phyloP scores from a whole-genome alignment of 306 rosid species.

The Rosa lucieae region DNA sequence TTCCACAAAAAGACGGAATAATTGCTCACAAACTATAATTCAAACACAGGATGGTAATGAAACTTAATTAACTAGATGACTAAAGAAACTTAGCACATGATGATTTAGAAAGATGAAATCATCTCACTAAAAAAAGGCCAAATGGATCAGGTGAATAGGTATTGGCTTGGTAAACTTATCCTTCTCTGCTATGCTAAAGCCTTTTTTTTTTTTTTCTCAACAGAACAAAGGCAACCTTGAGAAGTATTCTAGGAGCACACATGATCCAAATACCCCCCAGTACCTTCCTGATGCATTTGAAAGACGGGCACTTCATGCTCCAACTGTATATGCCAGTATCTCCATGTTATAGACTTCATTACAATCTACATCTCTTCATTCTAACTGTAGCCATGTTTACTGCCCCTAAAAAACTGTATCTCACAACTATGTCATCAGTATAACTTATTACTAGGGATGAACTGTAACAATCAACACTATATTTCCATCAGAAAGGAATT shows the following conservation, averaged over 20 bases:
- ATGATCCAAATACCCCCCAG: neutral
- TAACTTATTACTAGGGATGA: neutral
- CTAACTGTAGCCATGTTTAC: neutral
- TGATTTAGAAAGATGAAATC: neutral
- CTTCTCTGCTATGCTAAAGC: neutral
- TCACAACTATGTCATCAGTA: neutral
- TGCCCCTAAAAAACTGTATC: neutral
- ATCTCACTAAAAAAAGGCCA: neutral
- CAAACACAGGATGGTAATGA: neutral
- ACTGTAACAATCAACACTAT: neutral
- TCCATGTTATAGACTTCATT: neutral
- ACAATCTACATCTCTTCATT: constrained; percentile 13
- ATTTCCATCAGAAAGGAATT: neutral
- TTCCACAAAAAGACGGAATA: neutral
- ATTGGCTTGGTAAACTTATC: neutral
- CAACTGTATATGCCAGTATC: neutral
- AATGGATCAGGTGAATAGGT: neutral
- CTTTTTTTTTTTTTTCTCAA: neutral
- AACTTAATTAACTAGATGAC: neutral
- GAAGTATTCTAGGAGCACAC: neutral
- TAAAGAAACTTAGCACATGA: neutral
- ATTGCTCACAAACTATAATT: constrained; percentile 2
- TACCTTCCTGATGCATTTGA: neutral
- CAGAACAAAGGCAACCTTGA: neutral
- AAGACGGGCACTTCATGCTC: neutral